A percentile compares a stretch with the other conserved stretches of the same genome.
Evolutionary conservation across 2,329 filamentous ascomycete genomes (phyloP).

Genomic region (Acephala macrosclerotiorum): DNA sequence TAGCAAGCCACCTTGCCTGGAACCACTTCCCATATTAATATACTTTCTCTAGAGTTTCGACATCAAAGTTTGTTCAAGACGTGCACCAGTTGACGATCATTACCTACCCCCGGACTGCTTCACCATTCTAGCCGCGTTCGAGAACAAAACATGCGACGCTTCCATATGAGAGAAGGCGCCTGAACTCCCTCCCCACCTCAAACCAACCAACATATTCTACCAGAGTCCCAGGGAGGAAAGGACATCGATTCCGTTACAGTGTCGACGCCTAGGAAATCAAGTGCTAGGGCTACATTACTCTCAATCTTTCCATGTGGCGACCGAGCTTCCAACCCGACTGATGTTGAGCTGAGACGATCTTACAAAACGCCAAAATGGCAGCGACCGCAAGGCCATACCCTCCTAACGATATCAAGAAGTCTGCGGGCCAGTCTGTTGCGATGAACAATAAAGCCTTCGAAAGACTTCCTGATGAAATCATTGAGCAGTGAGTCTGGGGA

Average conservation of each 20-base stretch:
- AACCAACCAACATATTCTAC: not conserved
- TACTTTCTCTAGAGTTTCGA: not conserved
- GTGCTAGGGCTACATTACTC: not conserved
- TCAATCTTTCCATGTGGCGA: not conserved
- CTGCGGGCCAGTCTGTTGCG: slow-evolving; percentile 12
- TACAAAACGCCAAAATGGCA: slow-evolving; percentile 21
- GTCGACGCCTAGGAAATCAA: not conserved
- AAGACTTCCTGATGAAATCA: slow-evolving; percentile 71
- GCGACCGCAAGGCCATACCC: slow-evolving; percentile 13
- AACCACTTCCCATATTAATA: not conserved
- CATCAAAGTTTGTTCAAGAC: not conserved
- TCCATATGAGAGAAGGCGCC: slow-evolving; percentile 13
- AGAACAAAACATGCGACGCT: slow-evolving; percentile 11
- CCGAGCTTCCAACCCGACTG: not conserved
- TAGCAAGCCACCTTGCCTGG: not conserved
- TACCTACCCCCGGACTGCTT: not conserved
- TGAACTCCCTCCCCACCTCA: not conserved
- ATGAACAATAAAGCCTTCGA: slow-evolving; percentile 50
- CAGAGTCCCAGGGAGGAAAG: not conserved
- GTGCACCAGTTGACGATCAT: slow-evolving; percentile 6
- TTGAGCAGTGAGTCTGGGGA: slow-evolving; percentile 65
- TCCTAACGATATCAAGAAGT: slow-evolving; percentile 26
- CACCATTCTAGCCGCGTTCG: slow-evolving; percentile 11
- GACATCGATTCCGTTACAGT: not conserved
- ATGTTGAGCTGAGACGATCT: slow-evolving; percentile 9